Evolutionary conservation across 1,139 yeast species (phyloP).

Genomic region (Taphrina betulina): DNA sequence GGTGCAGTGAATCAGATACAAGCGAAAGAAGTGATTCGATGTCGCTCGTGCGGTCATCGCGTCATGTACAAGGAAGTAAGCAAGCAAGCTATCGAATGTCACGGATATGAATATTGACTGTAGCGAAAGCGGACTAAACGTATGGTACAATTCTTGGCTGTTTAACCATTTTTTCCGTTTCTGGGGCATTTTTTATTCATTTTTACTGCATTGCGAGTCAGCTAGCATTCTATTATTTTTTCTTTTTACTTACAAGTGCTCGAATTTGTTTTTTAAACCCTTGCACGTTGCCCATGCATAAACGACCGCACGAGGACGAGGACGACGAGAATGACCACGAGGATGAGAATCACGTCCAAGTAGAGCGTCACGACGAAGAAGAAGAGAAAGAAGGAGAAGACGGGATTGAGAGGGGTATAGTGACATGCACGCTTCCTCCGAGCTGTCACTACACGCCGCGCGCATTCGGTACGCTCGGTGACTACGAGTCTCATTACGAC

Average conservation of each 20-base stretch:
- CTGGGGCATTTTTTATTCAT: too few species aligned
- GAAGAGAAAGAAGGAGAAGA: not conserved
- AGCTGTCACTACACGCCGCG: conserved; percentile 35
- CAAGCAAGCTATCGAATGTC: not conserved
- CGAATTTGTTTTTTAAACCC: too few species aligned
- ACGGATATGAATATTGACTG: too few species aligned
- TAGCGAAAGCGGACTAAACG: conserved; percentile 24
- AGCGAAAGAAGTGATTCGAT: conserved; percentile 94
- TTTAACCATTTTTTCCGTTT: conserved; percentile 10
- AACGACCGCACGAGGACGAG: not conserved
- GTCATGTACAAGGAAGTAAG: conserved; percentile 78
- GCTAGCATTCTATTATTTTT: too few species aligned
- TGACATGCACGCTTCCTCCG: conserved; percentile 39
- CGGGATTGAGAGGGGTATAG: not conserved
- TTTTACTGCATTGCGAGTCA: too few species aligned
- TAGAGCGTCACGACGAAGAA: not conserved
- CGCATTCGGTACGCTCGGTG: conserved; percentile 29
- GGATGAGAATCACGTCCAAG: not conserved
- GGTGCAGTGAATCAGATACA: conserved; percentile 84
- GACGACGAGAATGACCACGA: not conserved
- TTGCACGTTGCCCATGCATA: too few species aligned
- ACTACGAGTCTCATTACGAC: conserved; percentile 36
- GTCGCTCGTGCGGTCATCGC: conserved; percentile 98
- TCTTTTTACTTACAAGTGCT: too few species aligned
- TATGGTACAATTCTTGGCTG: conserved; percentile 27